phyloP scores from a whole-genome alignment of 139 green algal species.

The Chlorella sp. region DNA sequence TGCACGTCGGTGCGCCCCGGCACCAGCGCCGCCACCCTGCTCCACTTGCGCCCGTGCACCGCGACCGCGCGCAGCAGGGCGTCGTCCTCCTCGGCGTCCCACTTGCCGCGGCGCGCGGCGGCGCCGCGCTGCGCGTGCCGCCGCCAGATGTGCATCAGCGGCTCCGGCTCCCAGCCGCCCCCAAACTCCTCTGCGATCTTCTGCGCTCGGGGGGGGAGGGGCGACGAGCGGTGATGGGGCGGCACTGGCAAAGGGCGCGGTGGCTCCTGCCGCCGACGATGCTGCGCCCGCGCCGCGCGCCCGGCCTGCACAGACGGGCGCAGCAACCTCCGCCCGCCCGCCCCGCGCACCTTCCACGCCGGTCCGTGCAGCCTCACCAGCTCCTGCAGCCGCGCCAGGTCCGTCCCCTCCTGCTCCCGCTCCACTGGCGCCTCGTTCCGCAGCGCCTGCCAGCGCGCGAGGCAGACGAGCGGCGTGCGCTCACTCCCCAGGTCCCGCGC shows the following conservation, averaged over 20 bases:
- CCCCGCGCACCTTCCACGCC: conserved; percentile 24
- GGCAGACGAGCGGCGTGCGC: conserved; percentile 25
- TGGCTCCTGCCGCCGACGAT: too few relatives aligned
- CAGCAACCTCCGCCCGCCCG: neutral
- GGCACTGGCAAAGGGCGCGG: too few relatives aligned
- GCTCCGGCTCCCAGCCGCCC: conserved; percentile 13
- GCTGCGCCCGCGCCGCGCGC: too few relatives aligned
- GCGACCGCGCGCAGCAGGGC: conserved; percentile 27
- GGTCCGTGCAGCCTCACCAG: conserved; percentile 27
- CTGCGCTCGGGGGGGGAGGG: neutral
- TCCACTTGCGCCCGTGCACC: conserved; percentile 40
- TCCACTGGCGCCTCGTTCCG: conserved; percentile 12
- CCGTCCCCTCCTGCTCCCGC: conserved; percentile 13
- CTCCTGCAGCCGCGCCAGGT: conserved; percentile 14
- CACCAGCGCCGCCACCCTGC: conserved; percentile 31
- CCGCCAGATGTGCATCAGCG: conserved; percentile 46
- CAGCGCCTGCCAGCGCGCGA: conserved; percentile 34
- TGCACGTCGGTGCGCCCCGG: conserved; percentile 39
- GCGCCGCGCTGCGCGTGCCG: conserved; percentile 25
- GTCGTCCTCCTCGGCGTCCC: conserved; percentile 32
- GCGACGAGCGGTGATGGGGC: too few relatives aligned
- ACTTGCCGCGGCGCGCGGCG: conserved; percentile 23
- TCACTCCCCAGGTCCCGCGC: conserved; percentile 1
- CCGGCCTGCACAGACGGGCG: neutral
- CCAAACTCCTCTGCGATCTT: conserved; percentile 33